Conservation (phyloP, 2,329 filamentous ascomycete species). For the Trichoderma sp. region DNA sequence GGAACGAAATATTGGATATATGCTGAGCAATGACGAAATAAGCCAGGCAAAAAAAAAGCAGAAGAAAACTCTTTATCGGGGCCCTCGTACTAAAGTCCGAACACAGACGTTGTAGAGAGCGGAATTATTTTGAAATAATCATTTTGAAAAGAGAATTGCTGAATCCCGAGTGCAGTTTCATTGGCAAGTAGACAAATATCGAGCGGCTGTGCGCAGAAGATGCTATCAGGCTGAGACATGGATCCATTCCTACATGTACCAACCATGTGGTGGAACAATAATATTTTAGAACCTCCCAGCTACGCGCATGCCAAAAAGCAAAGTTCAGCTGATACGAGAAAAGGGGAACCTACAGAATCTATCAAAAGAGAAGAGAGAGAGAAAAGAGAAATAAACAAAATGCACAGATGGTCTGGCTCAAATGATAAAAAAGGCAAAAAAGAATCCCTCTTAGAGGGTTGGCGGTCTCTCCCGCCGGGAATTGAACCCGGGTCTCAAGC, state of each 20-base stretch:
- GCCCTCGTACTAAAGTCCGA: not conserved
- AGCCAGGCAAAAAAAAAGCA: not conserved
- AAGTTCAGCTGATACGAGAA: too few species aligned
- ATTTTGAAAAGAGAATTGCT: not conserved
- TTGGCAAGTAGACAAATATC: not conserved
- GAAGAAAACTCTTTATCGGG: not conserved
- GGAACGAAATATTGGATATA: too few species aligned
- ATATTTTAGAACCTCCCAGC: too few species aligned
- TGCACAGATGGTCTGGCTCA: too few species aligned
- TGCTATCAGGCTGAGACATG: not conserved
- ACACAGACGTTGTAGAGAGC: not conserved
- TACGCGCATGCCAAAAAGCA: too few species aligned
- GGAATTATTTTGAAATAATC: not conserved
- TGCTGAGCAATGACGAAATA: not conserved
- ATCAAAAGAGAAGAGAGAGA: not conserved
- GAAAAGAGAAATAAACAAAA: not conserved
- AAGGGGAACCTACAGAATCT: too few species aligned
- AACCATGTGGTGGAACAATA: too few species aligned
- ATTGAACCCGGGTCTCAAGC: constrained; percentile 35
- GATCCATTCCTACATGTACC: too few species aligned
- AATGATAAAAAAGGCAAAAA: not conserved
- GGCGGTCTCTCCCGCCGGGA: constrained; percentile 33
- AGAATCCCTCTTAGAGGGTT: constrained; percentile 11
- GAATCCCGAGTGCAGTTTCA: not conserved
- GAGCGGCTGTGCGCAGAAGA: too few species aligned